Evolutionary conservation across 129 eudicot species (phyloP).

Genomic region (Ambrosia artemisiifolia): DNA sequence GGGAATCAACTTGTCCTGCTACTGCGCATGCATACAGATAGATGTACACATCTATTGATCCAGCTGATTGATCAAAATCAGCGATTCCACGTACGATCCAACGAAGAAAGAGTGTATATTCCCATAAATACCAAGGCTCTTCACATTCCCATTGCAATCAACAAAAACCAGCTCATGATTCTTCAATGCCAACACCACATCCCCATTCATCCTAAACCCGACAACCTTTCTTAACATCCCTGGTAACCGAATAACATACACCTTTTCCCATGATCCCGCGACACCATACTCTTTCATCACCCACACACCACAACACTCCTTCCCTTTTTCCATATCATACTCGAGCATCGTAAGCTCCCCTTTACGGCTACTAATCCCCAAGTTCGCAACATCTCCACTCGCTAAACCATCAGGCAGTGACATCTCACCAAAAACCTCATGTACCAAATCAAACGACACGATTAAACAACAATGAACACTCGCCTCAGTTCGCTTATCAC

Average conservation of each 20-base stretch:
- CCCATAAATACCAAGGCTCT: constrained; percentile 31
- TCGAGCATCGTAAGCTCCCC: constrained; percentile 37
- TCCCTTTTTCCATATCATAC: constrained; percentile 26
- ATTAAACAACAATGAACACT: constrained; percentile 26
- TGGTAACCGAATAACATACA: constrained; percentile 25
- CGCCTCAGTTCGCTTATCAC: constrained; percentile 10
- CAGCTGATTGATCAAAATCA: constrained; percentile 35
- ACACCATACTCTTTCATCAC: constrained; percentile 58
- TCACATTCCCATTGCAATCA: constrained; percentile 17
- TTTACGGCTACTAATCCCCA: constrained; percentile 25
- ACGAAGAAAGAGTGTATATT: constrained; percentile 42
- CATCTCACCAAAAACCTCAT: constrained; percentile 46
- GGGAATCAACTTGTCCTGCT: too few relatives aligned
- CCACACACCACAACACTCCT: constrained; percentile 45
- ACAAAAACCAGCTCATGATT: constrained; percentile 33
- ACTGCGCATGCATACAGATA: too few relatives aligned
- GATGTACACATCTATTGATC: constrained; percentile 14
- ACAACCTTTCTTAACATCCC: constrained; percentile 29
- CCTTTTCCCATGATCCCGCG: constrained; percentile 38
- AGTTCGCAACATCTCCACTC: neutral
- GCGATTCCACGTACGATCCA: constrained; percentile 45
- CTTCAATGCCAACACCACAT: constrained; percentile 35
- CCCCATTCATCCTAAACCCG: constrained; percentile 47
- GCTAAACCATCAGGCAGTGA: constrained; percentile 37
- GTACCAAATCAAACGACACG: constrained; percentile 35